Evolutionary conservation across 352 stramenopile species (phyloP).

Genomic region (Globisporangium paddicum): DNA sequence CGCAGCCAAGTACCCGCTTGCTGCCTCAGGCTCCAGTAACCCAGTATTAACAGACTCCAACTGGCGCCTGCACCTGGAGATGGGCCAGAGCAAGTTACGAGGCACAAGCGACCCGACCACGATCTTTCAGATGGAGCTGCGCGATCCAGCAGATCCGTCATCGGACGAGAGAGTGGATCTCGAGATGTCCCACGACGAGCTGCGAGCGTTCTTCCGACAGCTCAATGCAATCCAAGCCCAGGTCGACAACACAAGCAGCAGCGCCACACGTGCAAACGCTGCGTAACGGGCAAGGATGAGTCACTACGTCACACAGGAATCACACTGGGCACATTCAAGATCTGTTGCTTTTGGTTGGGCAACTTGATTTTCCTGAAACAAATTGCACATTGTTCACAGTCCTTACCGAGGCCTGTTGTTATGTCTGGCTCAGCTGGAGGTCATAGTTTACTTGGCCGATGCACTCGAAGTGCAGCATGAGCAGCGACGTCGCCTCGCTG

Average conservation of each 20-base stretch:
- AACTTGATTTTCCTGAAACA: no score
- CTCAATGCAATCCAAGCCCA: slow-evolving; percentile 56
- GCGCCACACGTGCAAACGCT: not conserved
- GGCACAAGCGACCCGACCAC: slow-evolving; percentile 34
- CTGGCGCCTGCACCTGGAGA: slow-evolving; percentile 54
- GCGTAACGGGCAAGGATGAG: not conserved
- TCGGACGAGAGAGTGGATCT: slow-evolving; percentile 48
- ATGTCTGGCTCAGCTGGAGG: no score
- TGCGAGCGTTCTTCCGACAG: slow-evolving; percentile 50
- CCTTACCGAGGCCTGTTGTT: not conserved
- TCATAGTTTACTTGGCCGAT: slow-evolving; percentile 14
- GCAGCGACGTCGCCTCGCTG: slow-evolving; percentile 29
- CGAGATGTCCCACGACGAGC: slow-evolving; percentile 51
- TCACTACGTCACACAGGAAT: no score
- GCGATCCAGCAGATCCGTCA: slow-evolving; percentile 6
- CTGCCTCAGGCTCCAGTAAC: not conserved
- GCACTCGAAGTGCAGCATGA: slow-evolving; percentile 53
- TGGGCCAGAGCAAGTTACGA: slow-evolving; percentile 36
- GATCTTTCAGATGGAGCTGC: slow-evolving; percentile 52
- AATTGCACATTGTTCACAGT: no score
- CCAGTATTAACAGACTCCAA: slow-evolving; percentile 27
- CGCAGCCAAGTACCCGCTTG: slow-evolving; percentile 7
- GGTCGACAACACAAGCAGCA: slow-evolving; percentile 22
- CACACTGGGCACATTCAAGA: no score
- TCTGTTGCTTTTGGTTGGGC: no score